These are phyloP conservation scores for Ophiobolus disseminans DNA, from an alignment of 2,329 filamentous ascomycete genomes.

Conservation along the genomic window DNA sequence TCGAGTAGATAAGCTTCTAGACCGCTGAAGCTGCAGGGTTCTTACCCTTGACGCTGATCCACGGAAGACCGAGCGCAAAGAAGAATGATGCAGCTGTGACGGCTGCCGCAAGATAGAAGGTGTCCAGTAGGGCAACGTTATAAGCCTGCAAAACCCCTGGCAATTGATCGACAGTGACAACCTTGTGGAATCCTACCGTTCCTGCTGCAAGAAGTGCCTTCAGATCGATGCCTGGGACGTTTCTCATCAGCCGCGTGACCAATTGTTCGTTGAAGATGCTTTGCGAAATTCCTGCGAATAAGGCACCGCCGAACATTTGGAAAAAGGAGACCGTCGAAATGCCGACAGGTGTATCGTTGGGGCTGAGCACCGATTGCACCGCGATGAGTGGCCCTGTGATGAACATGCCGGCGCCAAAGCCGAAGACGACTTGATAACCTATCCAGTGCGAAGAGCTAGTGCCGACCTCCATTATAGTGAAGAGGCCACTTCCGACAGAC, in stretches of 20 bases:
- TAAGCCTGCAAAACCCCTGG: slow-evolving; percentile 65
- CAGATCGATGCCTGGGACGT: slow-evolving; percentile 48
- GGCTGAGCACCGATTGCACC: slow-evolving; percentile 49
- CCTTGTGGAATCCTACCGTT: slow-evolving; percentile 62
- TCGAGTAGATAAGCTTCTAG: too few species aligned
- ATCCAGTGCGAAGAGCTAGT: slow-evolving; percentile 29
- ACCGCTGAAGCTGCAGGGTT: too few species aligned
- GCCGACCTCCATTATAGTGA: slow-evolving; percentile 23
- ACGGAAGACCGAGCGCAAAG: slow-evolving; percentile 63
- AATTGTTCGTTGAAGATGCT: slow-evolving; percentile 71
- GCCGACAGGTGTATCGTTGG: slow-evolving; percentile 48
- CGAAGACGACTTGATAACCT: slow-evolving; percentile 41
- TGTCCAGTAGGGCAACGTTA: slow-evolving; percentile 62
- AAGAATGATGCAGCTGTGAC: slow-evolving; percentile 53
- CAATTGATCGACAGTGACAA: slow-evolving; percentile 59
- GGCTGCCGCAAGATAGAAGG: slow-evolving; percentile 61
- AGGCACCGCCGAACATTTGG: slow-evolving; percentile 67
- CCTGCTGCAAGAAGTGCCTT: slow-evolving; percentile 52
- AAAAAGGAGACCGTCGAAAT: slow-evolving; percentile 60
- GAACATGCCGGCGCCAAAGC: slow-evolving; percentile 49
- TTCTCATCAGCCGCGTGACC: slow-evolving; percentile 56
- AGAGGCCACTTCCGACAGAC: slow-evolving; percentile 34
- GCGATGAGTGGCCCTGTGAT: slow-evolving; percentile 50
- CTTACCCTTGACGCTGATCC: slow-evolving; percentile 60
- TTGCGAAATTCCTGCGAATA: slow-evolving; percentile 69